These are phyloP conservation scores for Annulohypoxylon stygium DNA, from an alignment of 495 filamentous ascomycete genomes.

Conservation along the genomic window DNA sequence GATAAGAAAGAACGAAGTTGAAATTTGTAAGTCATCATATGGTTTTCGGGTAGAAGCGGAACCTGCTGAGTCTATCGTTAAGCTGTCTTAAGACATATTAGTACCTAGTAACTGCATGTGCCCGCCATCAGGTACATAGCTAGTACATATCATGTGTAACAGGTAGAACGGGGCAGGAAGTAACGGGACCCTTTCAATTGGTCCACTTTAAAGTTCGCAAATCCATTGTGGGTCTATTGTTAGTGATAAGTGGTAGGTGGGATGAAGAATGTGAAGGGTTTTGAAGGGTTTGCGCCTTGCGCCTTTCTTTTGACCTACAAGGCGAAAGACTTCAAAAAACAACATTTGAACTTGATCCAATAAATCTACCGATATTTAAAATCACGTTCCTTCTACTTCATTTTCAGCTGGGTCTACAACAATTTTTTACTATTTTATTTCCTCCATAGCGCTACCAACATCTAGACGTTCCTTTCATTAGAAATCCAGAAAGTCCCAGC, in stretches of 20 bases:
- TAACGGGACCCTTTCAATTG: background rate
- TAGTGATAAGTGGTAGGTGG: background rate
- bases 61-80: background rate
- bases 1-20: background rate
- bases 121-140: background rate
- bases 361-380: background rate
- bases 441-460: background rate
- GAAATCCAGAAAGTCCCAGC: background rate
- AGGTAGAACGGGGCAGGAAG: background rate
- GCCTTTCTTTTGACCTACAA: conserved; percentile 33
- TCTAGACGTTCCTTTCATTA: background rate
- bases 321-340: background rate
- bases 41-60: conserved; percentile 35
- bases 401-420: background rate
- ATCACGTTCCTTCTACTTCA: background rate
- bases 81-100: background rate
- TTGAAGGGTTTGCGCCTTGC: conserved; percentile 33
- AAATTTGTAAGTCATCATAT: conserved; percentile 11
- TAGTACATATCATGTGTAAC: background rate
- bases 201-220: conserved; percentile 6
- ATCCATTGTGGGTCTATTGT: conserved; percentile 13
- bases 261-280: background rate
- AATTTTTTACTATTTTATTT: background rate
- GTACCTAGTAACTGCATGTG: background rate
- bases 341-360: background rate